Evolutionary conservation across 1,284 basidiomycete species (phyloP), one percentile per base, ranked within the genome.

Genomic region (Entoloma clypeatum): DNA sequence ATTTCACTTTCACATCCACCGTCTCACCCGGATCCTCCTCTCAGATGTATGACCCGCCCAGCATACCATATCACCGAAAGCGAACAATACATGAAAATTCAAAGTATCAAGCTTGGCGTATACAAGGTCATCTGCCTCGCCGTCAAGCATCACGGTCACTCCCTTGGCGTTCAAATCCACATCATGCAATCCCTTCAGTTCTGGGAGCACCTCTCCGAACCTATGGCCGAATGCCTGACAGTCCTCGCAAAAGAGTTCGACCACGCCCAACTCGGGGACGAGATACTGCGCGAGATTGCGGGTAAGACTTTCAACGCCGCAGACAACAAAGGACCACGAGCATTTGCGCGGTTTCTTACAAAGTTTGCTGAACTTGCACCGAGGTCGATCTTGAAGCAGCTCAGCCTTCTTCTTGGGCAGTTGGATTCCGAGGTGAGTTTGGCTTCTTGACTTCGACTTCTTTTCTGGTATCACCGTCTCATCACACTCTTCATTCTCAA

Each of bases 151-250:
- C 93, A 98, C 52, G 81, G 78, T 1, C 94, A 98, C 53, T 75
- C 79, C 1, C 81, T 87, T 44, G 81, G 81, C 33, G 88, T 88
- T 0, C 92, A 96, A 57, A 94, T 91, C 41, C 81, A 79, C 47
- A 91, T 99, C 62, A 86, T 94, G 64, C 93, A 97, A 61, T 82
- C 80, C 41, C 70, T 99, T 9, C 92, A 95, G 47, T 96, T 95
- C 64, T 92, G 86, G 55, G 95, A 99, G 55, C 94, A 98, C 60
- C 77, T 97, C 19, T 81, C 89, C 0, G 94, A 98, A 57, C 84
- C 88, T 0, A 90, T 97, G 84, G 94, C 94, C 0, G 93, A 98
- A 53, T 82, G 92, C 25, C 74, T 98, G 6, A 74, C 79, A 21
- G 69, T 86, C 30, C 75, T 98, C 32, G 78, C 85, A 11, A 84